Evolutionary conservation across 192 early-diverging fungal genomes (phyloP).

Genomic region (Coemansia biformis): DNA sequence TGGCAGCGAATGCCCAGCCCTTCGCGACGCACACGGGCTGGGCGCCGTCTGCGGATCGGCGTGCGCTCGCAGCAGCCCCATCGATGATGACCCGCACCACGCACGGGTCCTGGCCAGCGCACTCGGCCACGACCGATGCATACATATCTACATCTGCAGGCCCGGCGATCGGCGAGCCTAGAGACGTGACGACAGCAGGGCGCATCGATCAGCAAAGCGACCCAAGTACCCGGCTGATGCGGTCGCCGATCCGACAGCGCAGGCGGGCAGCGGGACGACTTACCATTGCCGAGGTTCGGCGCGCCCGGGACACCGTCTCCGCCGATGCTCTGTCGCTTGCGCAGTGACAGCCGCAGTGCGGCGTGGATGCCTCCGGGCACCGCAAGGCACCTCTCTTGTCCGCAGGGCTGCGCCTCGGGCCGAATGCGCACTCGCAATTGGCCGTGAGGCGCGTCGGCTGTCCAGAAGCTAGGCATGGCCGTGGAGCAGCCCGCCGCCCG

Average conservation of each 20-base stretch:
- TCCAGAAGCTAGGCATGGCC: too few species aligned
- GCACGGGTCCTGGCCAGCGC: too few species aligned
- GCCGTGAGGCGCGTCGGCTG: conserved; percentile 37
- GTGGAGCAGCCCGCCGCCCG: too few species aligned
- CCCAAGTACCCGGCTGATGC: too few species aligned
- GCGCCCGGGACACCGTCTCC: too few species aligned
- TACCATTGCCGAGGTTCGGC: not conserved
- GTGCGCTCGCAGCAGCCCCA: too few species aligned
- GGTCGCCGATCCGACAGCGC: too few species aligned
- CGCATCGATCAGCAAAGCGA: not conserved
- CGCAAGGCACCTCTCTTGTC: conserved; percentile 3
- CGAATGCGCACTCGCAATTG: conserved; percentile 30
- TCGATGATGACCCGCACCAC: too few species aligned
- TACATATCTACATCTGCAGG: too few species aligned
- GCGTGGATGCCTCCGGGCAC: conserved; percentile 15
- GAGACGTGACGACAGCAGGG: not conserved
- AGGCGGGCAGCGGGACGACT: too few species aligned
- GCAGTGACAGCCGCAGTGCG: conserved; percentile 15
- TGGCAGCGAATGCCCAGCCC: conserved; percentile 6
- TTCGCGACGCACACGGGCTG: conserved; percentile 14
- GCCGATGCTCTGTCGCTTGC: too few species aligned
- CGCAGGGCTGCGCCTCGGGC: not conserved
- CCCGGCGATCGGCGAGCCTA: too few species aligned
- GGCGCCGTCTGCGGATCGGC: not conserved
- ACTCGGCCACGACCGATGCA: not conserved